Evolutionary conservation across 768 basidiomycete genomes (phyloP), one percentile per base, ranked within the genome.

Genomic region (Suillus cothurnatus): DNA sequence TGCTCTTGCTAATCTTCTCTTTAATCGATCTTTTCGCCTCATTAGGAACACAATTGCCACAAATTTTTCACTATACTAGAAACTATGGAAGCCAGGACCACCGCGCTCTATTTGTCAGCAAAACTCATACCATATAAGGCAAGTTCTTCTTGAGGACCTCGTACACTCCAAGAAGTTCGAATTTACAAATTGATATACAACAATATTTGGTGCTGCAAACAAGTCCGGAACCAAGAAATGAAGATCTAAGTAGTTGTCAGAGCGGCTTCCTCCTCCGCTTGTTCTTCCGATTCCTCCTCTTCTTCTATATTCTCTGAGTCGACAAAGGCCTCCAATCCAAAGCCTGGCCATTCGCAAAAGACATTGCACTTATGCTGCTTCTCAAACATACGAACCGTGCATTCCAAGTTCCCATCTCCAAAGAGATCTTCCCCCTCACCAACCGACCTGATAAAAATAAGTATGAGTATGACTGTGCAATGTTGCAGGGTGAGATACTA

Each of bases 341-440:
- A 62, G 34, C 61, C 61, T 34, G 34, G 45, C 59, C 64, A 65
- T 14, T 31, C 4, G 9, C 49, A 65, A 53, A 61, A 65, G 1
- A 34, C 14, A 45, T 65, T 65, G 23, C 64, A 65, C 2, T 39
- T 41, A 5, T 65, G 64, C 38, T 65, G 50, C 2, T 39, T 36
- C 43, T 53, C 23, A 19, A 69, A 69, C 0, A 49, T 39, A 2
- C 36, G 8, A 19, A 67, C 66, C 0, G 12, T 63, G n/a, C 6
- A 64, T 36, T 69, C 57, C 1, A 67, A 28, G 17, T 67, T 69
- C 6, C 68, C 66, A 6, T 67, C 45, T 2, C 57, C 47, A 26
- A 69, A 65, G 1, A 65, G 14, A 50, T 50, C 49, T 0, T 2
- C 3, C 49, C 26, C 49, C 3, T 50, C 0, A 3, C 15, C 26